Evolutionary conservation across 768 basidiomycete species (phyloP).

Genomic region (Macrocybe gigantea): DNA sequence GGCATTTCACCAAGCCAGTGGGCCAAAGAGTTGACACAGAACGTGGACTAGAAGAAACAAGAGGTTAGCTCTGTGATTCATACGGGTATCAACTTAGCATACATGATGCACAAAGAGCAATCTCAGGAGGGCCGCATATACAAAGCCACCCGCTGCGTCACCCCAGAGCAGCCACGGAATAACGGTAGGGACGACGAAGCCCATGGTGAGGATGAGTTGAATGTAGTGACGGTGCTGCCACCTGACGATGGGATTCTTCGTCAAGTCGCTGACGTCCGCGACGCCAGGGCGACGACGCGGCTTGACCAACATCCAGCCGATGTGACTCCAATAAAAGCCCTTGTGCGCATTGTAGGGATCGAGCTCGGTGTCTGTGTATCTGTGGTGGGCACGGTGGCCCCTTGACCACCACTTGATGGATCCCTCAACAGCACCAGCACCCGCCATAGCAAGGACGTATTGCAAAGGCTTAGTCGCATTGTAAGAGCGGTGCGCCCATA

Average conservation of each 20-base stretch:
- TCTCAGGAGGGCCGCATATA: conserved; percentile 78
- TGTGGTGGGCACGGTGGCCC: conserved; percentile 95
- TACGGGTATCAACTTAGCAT: conserved; percentile 21
- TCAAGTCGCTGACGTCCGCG: conserved; percentile 84
- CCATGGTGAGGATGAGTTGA: conserved; percentile 62
- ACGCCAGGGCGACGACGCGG: conserved; percentile 86
- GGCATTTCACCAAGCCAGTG: conserved; percentile 94
- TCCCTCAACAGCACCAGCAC: conserved; percentile 91
- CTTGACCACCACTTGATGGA: conserved; percentile 99
- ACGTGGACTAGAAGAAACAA: conserved; percentile 61
- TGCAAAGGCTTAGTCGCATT: conserved; percentile 86
- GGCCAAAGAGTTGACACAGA: conserved; percentile 95
- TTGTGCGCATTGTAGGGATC: conserved; percentile 94
- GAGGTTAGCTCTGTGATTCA: neutral
- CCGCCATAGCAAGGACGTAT: conserved; percentile 77
- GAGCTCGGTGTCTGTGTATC: conserved; percentile 95
- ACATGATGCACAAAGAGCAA: conserved; percentile 87
- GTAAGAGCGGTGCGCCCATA: conserved; percentile 96
- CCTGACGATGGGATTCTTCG: conserved; percentile 69
- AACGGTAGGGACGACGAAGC: conserved; percentile 66
- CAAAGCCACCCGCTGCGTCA: conserved; percentile 79
- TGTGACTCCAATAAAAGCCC: conserved; percentile 81
- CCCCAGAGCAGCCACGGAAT: conserved; percentile 81
- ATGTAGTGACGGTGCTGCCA: conserved; percentile 89
- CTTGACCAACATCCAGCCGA: conserved; percentile 93